These are phyloP conservation scores for Pestalotiopsis sp. DNA, from an alignment of 2,329 filamentous ascomycete genomes.

Conservation along the genomic window DNA sequence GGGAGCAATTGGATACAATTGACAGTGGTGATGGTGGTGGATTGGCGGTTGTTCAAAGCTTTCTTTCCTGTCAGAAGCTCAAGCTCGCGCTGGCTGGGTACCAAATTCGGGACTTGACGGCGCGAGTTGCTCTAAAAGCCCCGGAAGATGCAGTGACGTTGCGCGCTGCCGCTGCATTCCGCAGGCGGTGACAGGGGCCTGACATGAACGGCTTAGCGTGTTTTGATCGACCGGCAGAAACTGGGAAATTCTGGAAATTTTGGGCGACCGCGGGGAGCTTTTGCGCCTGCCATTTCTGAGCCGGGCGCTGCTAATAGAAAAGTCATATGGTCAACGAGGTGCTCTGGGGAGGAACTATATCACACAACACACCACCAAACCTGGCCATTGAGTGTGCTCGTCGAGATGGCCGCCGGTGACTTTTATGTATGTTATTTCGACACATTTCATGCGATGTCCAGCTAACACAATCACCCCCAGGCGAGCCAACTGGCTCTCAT, in stretches of 20 bases:
- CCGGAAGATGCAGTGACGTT: constrained; percentile 5
- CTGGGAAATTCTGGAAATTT: constrained; percentile 14
- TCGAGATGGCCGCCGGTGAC: constrained; percentile 15
- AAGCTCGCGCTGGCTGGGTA: background rate
- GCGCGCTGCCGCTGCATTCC: constrained; percentile 17
- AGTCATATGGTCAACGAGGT: background rate
- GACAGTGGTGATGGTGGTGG: constrained; percentile 3
- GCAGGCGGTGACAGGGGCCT: constrained; percentile 21
- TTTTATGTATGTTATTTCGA: constrained; percentile 10
- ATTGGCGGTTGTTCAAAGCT: constrained; percentile 10
- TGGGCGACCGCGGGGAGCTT: constrained; percentile 26
- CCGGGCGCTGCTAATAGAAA: background rate
- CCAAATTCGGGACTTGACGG: constrained; percentile 9
- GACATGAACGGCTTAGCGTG: constrained; percentile 9
- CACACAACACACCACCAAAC: background rate
- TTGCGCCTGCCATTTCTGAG: background rate
- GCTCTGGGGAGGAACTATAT: background rate
- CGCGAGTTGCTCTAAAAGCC: background rate
- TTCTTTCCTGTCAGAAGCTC: background rate
- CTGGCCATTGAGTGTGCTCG: constrained; percentile 18
- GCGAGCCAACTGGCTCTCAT: constrained; percentile 44
- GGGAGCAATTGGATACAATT: constrained; percentile 17
- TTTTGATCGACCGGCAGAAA: constrained; percentile 26
- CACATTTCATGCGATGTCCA: background rate
- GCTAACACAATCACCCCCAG: constrained; percentile 17